A percentile compares a stretch with the other conserved stretches of the same genome.
Conservation (phyloP, 805 yeast species). For the Cyberlindnera suaveolens region DNA sequence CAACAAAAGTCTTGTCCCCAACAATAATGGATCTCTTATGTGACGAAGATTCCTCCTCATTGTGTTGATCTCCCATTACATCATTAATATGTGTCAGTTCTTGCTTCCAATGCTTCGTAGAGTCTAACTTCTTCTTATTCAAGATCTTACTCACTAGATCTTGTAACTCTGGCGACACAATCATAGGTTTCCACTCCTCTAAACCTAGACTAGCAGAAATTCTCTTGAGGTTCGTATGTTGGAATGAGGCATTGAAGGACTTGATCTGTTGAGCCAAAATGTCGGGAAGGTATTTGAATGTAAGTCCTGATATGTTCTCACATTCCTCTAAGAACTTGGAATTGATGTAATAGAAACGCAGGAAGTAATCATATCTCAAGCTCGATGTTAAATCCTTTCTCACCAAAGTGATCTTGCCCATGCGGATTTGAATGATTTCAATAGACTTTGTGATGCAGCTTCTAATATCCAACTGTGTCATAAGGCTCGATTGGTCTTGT, state of each 20-base stretch:
- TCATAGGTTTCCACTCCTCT: slow-evolving; percentile 77
- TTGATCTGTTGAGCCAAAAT: slow-evolving; percentile 61
- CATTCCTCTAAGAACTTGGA: slow-evolving; percentile 74
- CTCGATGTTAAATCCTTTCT: slow-evolving; percentile 65
- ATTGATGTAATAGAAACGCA: slow-evolving; percentile 59
- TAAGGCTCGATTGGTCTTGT: slow-evolving; percentile 26
- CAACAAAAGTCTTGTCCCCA: slow-evolving; percentile 50
- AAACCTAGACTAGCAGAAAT: slow-evolving; percentile 48
- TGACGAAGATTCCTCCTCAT: slow-evolving; percentile 18
- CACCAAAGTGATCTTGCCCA: slow-evolving; percentile 72
- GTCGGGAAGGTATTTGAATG: slow-evolving; percentile 53
- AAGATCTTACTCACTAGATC: slow-evolving; percentile 43
- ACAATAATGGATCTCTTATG: slow-evolving; percentile 39
- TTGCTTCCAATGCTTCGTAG: slow-evolving; percentile 40
- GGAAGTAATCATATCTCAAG: slow-evolving; percentile 52
- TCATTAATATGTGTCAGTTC: slow-evolving; percentile 23
- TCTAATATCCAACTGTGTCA: slow-evolving; percentile 63
- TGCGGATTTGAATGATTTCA: slow-evolving; percentile 63
- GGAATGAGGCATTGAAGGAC: slow-evolving; percentile 50
- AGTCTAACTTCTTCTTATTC: slow-evolving; percentile 40
- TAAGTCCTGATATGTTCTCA: slow-evolving; percentile 70
- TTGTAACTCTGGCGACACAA: slow-evolving; percentile 46
- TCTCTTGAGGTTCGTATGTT: slow-evolving; percentile 40
- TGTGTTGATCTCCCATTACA: not conserved
- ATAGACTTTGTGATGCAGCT: slow-evolving; percentile 61